Conservation (phyloP, 192 early-diverging fungal species). For the Geranomyces michiganensis region DNA sequence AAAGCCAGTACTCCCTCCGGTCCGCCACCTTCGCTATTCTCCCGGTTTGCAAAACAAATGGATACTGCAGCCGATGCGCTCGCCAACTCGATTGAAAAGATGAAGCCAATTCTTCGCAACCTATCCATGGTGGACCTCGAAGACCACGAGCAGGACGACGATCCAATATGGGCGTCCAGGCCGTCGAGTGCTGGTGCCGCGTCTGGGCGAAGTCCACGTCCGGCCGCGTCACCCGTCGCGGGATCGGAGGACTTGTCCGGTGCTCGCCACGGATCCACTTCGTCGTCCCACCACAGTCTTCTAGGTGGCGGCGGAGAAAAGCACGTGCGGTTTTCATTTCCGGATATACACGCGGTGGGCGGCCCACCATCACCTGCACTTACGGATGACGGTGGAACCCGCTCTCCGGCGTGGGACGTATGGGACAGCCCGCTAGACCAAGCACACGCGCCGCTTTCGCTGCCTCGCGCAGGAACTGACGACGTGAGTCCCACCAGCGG, state of each 20-base stretch:
- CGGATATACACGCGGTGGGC: constrained; percentile 24
- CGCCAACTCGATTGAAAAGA: constrained; percentile 9
- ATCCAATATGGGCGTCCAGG: neutral
- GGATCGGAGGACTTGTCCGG: too few relatives aligned
- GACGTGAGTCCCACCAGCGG: neutral
- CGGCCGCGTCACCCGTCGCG: too few relatives aligned
- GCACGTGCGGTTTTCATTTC: constrained; percentile 43
- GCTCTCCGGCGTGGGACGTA: constrained; percentile 3
- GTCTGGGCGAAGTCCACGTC: too few relatives aligned
- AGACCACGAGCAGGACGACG: neutral
- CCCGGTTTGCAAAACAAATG: constrained; percentile 24
- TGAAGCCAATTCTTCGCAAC: constrained; percentile 6
- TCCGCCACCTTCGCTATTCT: constrained; percentile 1
- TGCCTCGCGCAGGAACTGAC: neutral
- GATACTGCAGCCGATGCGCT: constrained; percentile 30
- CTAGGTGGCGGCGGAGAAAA: constrained; percentile 1
- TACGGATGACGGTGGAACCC: neutral
- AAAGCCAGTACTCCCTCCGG: constrained; percentile 7
- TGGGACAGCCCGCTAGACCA: constrained; percentile 11
- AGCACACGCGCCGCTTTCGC: neutral
- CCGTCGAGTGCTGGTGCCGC: neutral
- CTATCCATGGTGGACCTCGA: constrained; percentile 1
- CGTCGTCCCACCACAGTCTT: too few relatives aligned
- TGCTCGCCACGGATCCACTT: too few relatives aligned
- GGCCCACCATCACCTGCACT: neutral